These are phyloP conservation scores for Luvunga scandens DNA, from an alignment of 345 rosid genomes.

Conservation along the genomic window DNA sequence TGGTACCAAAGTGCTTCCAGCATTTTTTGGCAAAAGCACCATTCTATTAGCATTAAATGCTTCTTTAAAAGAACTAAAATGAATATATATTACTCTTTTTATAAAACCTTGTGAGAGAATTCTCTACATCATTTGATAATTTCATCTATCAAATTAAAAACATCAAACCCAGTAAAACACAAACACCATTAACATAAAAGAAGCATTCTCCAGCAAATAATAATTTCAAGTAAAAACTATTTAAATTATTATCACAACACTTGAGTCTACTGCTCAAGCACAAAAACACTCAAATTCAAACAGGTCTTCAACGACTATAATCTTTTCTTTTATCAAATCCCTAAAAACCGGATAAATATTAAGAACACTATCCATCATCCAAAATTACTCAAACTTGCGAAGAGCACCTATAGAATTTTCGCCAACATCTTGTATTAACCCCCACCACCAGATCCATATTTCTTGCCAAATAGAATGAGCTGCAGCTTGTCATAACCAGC, in stretches of 20 bases:
- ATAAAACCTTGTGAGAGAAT: neutral
- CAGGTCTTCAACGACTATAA: neutral
- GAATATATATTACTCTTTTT: neutral
- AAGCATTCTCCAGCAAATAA: neutral
- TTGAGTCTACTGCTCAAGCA: conserved; percentile 2
- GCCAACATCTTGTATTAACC: conserved; percentile 23
- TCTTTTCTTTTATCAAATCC: conserved; percentile 1
- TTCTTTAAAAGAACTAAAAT: too few relatives aligned
- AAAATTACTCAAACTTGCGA: conserved; percentile 31
- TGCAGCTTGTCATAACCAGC: conserved; percentile 70
- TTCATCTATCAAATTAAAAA: too few relatives aligned
- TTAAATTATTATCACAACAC: conserved; percentile 14
- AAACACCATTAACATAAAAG: neutral
- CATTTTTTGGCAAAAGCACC: too few relatives aligned
- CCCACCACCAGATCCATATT: conserved; percentile 52
- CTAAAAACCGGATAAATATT: conserved; percentile 9
- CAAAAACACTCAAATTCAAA: conserved; percentile 22
- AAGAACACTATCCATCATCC: conserved; percentile 7
- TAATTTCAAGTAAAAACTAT: neutral
- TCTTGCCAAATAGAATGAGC: conserved; percentile 52
- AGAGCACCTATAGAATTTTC: conserved; percentile 4
- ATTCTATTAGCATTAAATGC: too few relatives aligned
- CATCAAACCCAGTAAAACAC: neutral
- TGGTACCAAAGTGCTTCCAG: too few relatives aligned
- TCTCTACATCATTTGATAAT: neutral